Conservation (phyloP, 805 yeast species). For the Isabelozyma pseudorhagii region DNA sequence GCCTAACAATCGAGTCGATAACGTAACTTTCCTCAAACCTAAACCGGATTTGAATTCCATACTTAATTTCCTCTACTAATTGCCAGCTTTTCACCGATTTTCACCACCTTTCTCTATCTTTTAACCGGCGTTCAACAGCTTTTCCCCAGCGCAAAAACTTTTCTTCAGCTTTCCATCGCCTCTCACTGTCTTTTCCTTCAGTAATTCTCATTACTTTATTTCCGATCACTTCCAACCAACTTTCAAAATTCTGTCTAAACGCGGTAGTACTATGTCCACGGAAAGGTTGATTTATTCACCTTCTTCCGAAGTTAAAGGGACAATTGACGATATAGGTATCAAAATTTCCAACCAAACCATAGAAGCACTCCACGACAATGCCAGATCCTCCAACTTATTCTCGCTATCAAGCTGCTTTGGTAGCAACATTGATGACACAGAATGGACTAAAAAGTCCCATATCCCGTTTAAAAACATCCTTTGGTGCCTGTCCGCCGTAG, state of each 20-base stretch:
- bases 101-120: too few species aligned
- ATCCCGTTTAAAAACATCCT: slow-evolving; percentile 23
- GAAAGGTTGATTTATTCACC: slow-evolving; percentile 10
- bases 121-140: too few species aligned
- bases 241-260: background rate
- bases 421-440: background rate
- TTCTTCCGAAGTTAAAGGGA: slow-evolving; percentile 5
- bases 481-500: slow-evolving; percentile 13
- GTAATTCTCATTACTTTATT: background rate
- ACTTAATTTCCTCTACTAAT: too few species aligned
- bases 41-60: too few species aligned
- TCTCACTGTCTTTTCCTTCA: background rate
- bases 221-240: background rate
- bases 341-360: slow-evolving; percentile 9
- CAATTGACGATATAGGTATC: slow-evolving; percentile 8
- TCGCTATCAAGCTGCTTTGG: background rate
- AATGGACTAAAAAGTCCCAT: background rate
- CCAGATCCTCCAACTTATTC: background rate
- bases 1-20: too few species aligned
- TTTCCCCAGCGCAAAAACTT: too few species aligned
- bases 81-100: too few species aligned
- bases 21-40: too few species aligned
- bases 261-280: slow-evolving; percentile 6
- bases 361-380: slow-evolving; percentile 1
- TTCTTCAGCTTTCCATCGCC: too few species aligned